These are phyloP conservation scores for Amaranthus cruentus DNA, from an alignment of 148 eudicot genomes.

Conservation along the genomic window DNA sequence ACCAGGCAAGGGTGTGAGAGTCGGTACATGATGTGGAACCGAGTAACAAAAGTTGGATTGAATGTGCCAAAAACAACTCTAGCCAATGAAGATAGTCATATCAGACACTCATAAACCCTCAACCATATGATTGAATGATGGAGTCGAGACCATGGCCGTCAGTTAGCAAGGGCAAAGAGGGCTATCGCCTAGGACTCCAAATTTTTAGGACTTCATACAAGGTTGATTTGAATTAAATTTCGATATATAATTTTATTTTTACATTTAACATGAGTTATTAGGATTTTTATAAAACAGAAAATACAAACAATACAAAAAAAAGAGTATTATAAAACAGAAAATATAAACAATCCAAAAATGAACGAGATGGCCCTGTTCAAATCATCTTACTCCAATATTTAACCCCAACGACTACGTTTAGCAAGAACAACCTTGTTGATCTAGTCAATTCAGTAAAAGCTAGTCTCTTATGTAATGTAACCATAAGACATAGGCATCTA, in stretches of 20 bases:
- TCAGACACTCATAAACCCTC: background rate
- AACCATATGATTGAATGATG: background rate
- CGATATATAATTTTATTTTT: no score
- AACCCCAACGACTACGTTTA: background rate
- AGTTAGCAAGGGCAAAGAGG: no score
- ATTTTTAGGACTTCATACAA: no score
- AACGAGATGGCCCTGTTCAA: background rate
- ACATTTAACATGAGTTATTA: no score
- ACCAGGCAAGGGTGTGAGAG: background rate
- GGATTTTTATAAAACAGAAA: no score
- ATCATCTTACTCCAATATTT: background rate
- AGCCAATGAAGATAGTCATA: background rate
- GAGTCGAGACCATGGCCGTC: background rate
- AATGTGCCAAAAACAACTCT: background rate
- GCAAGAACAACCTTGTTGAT: background rate
- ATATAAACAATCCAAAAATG: no score
- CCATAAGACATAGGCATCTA: background rate
- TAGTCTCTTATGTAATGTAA: background rate
- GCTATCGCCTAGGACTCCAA: no score
- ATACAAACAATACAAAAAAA: no score
- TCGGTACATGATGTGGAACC: background rate
- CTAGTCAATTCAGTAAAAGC: background rate
- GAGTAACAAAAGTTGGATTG: background rate
- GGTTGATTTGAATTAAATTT: no score
- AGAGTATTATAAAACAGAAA: no score